Base-by-base conservation (phyloP, 2,329 filamentous ascomycete species). In the Triangularia verruculosa region DNA sequence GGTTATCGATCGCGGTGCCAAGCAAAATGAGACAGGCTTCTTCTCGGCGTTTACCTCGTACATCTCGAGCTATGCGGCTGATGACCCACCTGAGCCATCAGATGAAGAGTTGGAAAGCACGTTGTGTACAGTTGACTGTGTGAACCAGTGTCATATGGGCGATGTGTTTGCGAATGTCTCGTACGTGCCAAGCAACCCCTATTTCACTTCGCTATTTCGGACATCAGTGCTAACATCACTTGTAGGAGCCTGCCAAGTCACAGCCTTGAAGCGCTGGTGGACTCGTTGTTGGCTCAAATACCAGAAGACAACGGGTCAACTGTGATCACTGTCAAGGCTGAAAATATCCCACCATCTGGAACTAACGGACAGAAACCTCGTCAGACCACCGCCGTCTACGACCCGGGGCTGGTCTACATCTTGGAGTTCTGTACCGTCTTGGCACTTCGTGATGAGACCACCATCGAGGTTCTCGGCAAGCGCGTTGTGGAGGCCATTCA, bases 51-150 rank as follows among this genome's bases (percentile, higher is more conserved):
- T 99, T 71, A 96, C 94, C 0, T 96, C 91, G 4, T 99, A 98
- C 72, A 93, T 99, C 30, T 96, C 93, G n/a, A 98, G 94, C 75
- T 98, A 99, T 74, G 95, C 96, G 51, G 96, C 95, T 11, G 95
- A 98, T 75, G 95, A 99, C 73, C 95, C 95, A 12, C 95, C 95
- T 0, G 95, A 99, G 78, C 95, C 95, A 2, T 98, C 95, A 1
- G 93, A 98, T 68, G 94, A 98, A 74, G 95, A 99, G 75, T 83
- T 99, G 28, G 95, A 99, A 72, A 97, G 95, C 73, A 98, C 95
- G 0, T 81, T 99, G 9, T 95, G 91, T 74, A 94, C 95, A 0
- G 91, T 97, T 2, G 95, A 98, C 74, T 99, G 94, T 72, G 88
- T 99, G 51, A 94, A 91, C 70, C 90, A 92, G 53, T 99, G 95